Evolutionary conservation across 352 stramenopile genomes (phyloP), one percentile per base, ranked within the genome.

Genomic region (Phytopythium helicoides): DNA sequence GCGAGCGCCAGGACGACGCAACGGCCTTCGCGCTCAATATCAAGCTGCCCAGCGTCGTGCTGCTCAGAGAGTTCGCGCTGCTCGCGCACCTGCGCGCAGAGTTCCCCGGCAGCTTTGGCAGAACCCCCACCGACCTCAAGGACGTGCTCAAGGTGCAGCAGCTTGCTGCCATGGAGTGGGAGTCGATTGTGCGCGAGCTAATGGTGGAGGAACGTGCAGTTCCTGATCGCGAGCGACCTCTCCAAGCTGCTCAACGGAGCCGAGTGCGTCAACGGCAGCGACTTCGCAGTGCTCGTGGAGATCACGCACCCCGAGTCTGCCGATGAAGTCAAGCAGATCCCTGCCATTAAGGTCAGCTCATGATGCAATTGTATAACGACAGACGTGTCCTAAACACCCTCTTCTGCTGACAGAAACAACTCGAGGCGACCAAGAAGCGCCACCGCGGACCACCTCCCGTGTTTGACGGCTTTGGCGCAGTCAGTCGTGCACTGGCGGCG

Each of bases 31-130:
- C 79, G 26, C 77, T 94, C 49, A 89, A 83, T 55, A 86, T 92
- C 48, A 91, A 92, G 61, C 52, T 94, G 50, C 81, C 81, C 16
- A 90, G 84, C 60, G 66, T 84, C 36, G 73, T 92, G 34, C 41
- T 94, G 28, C 67, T 94, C 50, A 77, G 84, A 37, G 81, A 94
- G 61, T 89, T 88, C 56, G 71, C 81, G 44, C 57, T 94, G 49
- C 62, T 85, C 26, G 68, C 87, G 12, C 72, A 87, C 52, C 60
- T 94, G 52, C 73, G 64, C 22, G 28, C 26, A 11, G 52, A 54
- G 19, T 54, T 81, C 2, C 44, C 46, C 1, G 67, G 71, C 38
- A 89, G 80, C 42, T 28, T 55, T 21, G 52, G 52, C 47, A 62
- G 68, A 21, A 54, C 47, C 14, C 68, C 81, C 4, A 68, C 86